phyloP scores from a whole-genome alignment of 768 basidiomycete species.

The Lanmaoa rubissima region DNA sequence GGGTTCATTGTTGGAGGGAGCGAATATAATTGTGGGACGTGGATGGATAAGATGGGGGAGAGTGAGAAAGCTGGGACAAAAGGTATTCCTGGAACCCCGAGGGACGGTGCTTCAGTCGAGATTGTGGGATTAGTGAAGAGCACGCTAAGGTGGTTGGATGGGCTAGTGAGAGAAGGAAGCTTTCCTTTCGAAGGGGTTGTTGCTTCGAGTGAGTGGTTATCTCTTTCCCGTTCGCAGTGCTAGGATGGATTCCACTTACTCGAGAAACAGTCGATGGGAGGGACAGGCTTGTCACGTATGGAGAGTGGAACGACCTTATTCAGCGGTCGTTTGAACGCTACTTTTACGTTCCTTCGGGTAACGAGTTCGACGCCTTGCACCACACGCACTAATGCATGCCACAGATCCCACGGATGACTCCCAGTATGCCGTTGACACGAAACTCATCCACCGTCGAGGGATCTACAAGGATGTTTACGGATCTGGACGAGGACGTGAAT shows the following conservation, averaged over 20 bases:
- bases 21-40: slow-evolving; percentile 83
- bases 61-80: slow-evolving; percentile 89
- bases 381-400: slow-evolving; percentile 1
- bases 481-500: slow-evolving; percentile 82
- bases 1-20: slow-evolving; percentile 90
- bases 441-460: slow-evolving; percentile 81
- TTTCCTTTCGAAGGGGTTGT: slow-evolving; percentile 93
- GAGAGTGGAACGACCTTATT: slow-evolving; percentile 85
- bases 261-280: slow-evolving; percentile 60
- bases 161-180: slow-evolving; percentile 56
- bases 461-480: slow-evolving; percentile 99
- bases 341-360: slow-evolving; percentile 86
- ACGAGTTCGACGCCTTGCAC: neutral
- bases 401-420: slow-evolving; percentile 70
- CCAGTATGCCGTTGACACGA: slow-evolving; percentile 66
- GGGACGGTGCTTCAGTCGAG: slow-evolving; percentile 95
- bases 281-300: slow-evolving; percentile 74
- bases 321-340: slow-evolving; percentile 84
- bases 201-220: slow-evolving; percentile 59
- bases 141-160: slow-evolving; percentile 84
- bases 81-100: slow-evolving; percentile 92
- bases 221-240: neutral
- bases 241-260: neutral
- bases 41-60: slow-evolving; percentile 99
- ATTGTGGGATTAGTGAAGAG: slow-evolving; percentile 94